Base-by-base conservation (phyloP, 805 yeast species). In the Schwanniomyces vanrijiae region DNA sequence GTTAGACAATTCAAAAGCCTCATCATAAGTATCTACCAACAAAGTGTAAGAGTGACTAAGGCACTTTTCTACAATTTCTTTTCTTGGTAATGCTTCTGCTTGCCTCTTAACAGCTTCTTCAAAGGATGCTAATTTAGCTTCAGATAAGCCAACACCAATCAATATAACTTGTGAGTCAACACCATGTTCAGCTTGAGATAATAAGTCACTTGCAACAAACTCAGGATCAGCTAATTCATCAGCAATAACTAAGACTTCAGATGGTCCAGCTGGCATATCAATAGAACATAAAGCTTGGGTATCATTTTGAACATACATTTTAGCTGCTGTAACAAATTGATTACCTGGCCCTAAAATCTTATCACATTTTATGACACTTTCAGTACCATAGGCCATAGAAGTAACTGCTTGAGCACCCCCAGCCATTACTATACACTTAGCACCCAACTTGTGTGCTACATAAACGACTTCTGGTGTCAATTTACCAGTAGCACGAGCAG, bases 381-480 rank as follows among this genome's bases (percentile, higher is more conserved):
- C 90, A 11, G 99, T 94, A 64, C 99, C 99, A 65, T 94, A 94
- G 1, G 99, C 99, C 96, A 94, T 82, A 4, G 99, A 96, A 40
- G 97, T 96, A 44, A 94, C 89, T 5, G 99, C 99, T 75, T 94
- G 99, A 3, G 99, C 99, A 61, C 99, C 99, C 59, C 99, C 99
- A 1, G 99, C 99, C 58, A 94, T 76, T 8, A 94, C 90, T 60
- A 94, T 90, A 57, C 85, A 80, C 49, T 82, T 77, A 37, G 97
- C 98, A 48, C 97, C 97, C 54, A 94, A 84, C 68, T 90, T 90
- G 69, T 90, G 89, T 18, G 99, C 99, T 46, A 94, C 97, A 59
- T 94, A 94, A 14, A 90, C 97, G 45, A 94, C 97, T 66, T 94
- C 99, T 3, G 99, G 98, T 5, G 97, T 89, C 53, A 94, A 78